phyloP scores from a whole-genome alignment of 352 stramenopile species.

The Globisporangium camurandrum region DNA sequence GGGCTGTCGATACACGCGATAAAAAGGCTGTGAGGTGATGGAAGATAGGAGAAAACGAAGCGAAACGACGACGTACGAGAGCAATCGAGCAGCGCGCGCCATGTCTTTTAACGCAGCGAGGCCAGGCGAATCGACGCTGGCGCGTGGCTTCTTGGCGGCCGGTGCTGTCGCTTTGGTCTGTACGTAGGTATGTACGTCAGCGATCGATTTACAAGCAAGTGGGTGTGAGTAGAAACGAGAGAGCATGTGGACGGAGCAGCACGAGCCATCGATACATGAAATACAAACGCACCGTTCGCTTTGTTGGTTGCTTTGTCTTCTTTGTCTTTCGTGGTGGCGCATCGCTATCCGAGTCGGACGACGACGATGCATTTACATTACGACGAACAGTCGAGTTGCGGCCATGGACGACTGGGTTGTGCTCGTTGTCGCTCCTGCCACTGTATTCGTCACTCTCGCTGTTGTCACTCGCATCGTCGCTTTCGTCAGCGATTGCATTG shows the following conservation, averaged over 20 bases:
- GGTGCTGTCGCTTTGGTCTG: conserved; percentile 9
- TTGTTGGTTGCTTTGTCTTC: not conserved
- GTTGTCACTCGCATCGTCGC: conserved; percentile 11
- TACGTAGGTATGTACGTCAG: too few species aligned
- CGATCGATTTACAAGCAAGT: not conserved
- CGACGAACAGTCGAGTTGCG: too few species aligned
- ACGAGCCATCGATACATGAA: not conserved
- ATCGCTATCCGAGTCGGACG: not conserved
- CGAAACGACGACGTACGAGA: conserved; percentile 46
- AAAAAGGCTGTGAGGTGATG: too few species aligned
- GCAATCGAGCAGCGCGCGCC: conserved; percentile 47
- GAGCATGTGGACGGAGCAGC: not conserved
- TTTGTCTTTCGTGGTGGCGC: too few species aligned
- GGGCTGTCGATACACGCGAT: too few species aligned
- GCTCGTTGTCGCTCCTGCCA: conserved; percentile 13
- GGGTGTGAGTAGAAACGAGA: too few species aligned
- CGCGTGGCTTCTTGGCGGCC: conserved; percentile 17
- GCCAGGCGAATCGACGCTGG: conserved; percentile 31
- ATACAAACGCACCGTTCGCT: not conserved
- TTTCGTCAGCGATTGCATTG: conserved; percentile 7
- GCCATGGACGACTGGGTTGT: conserved; percentile 2
- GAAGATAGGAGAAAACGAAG: too few species aligned
- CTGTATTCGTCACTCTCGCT: conserved; percentile 15
- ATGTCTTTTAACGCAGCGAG: conserved; percentile 62
- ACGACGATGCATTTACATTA: too few species aligned